phyloP scores from a whole-genome alignment of 148 eudicot species.

The Camellia japonica region DNA sequence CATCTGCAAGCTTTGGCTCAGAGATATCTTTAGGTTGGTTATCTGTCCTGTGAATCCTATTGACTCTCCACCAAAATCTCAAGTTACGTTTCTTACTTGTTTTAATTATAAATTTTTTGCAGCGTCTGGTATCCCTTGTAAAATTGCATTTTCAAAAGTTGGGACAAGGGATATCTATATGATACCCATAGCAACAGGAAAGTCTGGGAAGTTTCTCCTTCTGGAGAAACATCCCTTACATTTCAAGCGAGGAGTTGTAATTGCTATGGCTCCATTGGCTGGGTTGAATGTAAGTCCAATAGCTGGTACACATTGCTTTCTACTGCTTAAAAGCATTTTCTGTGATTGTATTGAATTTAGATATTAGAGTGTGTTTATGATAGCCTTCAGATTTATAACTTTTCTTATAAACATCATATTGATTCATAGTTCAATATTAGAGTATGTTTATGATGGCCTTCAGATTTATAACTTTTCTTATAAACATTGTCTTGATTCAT shows the following conservation, averaged over 20 bases:
- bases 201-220: constrained; percentile 48
- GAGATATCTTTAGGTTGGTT: constrained; percentile 45
- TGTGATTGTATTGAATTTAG: background rate
- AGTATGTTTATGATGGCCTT: background rate
- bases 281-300: constrained; percentile 43
- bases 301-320: background rate
- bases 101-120: constrained; percentile 6
- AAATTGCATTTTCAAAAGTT: constrained; percentile 48
- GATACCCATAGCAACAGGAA: constrained; percentile 43
- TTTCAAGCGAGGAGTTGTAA: constrained; percentile 39
- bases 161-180: constrained; percentile 50
- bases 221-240: constrained; percentile 57
- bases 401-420: no score
- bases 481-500: background rate
- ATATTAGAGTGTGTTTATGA: background rate
- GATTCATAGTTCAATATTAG: no score
- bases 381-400: no score
- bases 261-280: constrained; percentile 54
- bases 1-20: constrained; percentile 49
- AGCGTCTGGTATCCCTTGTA: constrained; percentile 52
- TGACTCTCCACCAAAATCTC: constrained; percentile 3
- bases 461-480: background rate
- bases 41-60: background rate
- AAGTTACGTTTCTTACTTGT: background rate
- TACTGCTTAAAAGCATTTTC: background rate